Base-by-base conservation (phyloP, 2,329 filamentous ascomycete genomes). In the Camillea tinctor region DNA sequence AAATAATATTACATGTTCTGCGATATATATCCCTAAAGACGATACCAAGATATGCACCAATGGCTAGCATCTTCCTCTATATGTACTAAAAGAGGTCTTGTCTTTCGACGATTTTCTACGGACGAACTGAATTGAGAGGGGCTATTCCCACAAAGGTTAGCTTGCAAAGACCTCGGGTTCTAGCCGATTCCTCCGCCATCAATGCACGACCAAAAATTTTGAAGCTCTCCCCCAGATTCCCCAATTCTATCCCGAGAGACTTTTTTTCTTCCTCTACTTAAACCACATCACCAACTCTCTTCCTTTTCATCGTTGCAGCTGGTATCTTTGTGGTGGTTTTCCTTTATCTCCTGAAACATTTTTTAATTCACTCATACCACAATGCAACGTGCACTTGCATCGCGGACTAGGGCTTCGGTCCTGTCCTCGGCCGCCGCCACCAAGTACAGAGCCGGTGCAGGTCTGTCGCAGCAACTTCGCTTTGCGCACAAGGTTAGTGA, bases 381-480 rank as follows among this genome's bases (percentile, higher is more conserved):
- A 76, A 99, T 99, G 95, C 95, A 99, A 87, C 92, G 95, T 80
- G 93, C 93, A 81, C 86, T 99, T 75, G 87, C 91, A 76, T 92
- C 91, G 71, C 84, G 87, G 76, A 83, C 90, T 73, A 85, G 92
- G 82, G 88, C 92, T 76, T 91, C 92, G 70, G 87, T 89, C 83
- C 87, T 94, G 72, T 89, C 88, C 67, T 85, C 89, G 75, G 85
- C 84, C 76, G 78, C 81, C 64, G 80, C 87, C 69, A 80, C 81
- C 71, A 86, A 85, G 75, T 83, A 88, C 77, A 87, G 88, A 72
- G 81, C 88, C 63, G 80, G 81, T 73, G 79, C 85, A 72, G 84
- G 86, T 71, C 78, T 92, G 72, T 83, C 92, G 71, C 92, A 96
- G 79, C 94, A 98, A 83, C 87, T 96, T 78, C 88, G 95, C 76